phyloP scores from a whole-genome alignment of 2,329 filamentous ascomycete genomes.

The Lasiodiplodia theobromae region DNA sequence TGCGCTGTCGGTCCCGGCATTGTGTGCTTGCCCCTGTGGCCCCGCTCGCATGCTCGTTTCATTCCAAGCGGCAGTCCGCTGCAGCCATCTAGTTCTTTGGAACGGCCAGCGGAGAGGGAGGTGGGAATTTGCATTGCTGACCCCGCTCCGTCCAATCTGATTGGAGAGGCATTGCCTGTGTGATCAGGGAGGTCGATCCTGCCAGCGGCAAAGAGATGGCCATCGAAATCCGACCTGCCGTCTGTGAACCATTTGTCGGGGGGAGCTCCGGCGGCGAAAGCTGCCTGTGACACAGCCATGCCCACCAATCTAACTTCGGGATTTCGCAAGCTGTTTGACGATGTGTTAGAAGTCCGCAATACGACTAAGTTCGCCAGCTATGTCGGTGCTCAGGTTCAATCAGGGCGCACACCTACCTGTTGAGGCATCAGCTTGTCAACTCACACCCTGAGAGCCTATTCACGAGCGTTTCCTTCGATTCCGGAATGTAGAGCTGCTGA shows the following conservation, averaged over 20 bases:
- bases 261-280: neutral
- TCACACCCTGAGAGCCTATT: neutral
- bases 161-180: neutral
- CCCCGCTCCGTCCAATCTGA: neutral
- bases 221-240: neutral
- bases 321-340: neutral
- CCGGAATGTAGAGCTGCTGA: neutral
- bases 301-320: neutral
- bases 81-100: neutral
- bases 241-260: neutral
- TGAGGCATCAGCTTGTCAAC: neutral
- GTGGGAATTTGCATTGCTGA: neutral
- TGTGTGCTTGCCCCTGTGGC: constrained; percentile 16
- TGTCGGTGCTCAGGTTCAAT: neutral
- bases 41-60: constrained; percentile 15
- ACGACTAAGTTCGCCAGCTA: neutral
- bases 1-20: constrained; percentile 3
- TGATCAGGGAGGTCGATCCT: constrained; percentile 1
- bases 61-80: constrained; percentile 16
- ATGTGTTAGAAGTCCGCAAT: neutral
- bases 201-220: neutral
- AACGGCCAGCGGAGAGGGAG: neutral
- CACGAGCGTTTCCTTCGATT: neutral
- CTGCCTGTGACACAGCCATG: neutral
- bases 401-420: neutral